A percentile compares a stretch with the other conserved stretches of the same genome.
phyloP scores from a whole-genome alignment of 352 stramenopile genomes.

The Lagenidium giganteum region DNA sequence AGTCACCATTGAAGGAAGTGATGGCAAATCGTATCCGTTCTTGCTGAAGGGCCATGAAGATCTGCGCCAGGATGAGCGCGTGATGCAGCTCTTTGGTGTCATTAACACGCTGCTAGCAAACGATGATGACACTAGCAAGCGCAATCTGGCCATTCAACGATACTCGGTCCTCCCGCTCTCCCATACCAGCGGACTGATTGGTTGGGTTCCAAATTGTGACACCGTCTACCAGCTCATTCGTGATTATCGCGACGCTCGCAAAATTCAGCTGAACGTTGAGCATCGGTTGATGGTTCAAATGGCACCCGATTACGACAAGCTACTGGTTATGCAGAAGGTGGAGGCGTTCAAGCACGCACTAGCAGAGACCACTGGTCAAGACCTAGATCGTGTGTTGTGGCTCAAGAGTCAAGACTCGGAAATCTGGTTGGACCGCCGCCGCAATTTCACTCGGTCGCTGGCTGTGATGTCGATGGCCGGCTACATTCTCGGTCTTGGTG shows the following conservation, averaged over 20 bases:
- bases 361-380: constrained; percentile 93
- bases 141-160: constrained; percentile 97
- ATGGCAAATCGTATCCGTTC: constrained; percentile 99
- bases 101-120: constrained; percentile 99
- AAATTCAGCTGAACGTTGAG: constrained; percentile 95
- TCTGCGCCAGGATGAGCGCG: constrained; percentile 99
- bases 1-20: constrained; percentile 97
- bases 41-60: constrained; percentile 99
- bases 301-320: constrained; percentile 97
- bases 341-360: constrained; percentile 97
- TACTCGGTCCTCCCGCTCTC: constrained; percentile 99
- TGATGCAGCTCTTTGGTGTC: constrained; percentile 99
- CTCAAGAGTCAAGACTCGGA: constrained; percentile 99
- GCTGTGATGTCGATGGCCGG: constrained; percentile 99
- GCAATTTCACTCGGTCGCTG: constrained; percentile 98
- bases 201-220: constrained; percentile 99
- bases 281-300: constrained; percentile 97
- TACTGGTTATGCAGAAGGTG: constrained; percentile 99
- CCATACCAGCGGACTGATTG: constrained; percentile 98
- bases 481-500: constrained; percentile 99
- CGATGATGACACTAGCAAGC: constrained; percentile 96
- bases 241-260: constrained; percentile 91
- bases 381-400: constrained; percentile 99
- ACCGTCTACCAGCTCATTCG: constrained; percentile 99
- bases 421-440: constrained; percentile 98